Conservation (phyloP, 2,329 filamentous ascomycete species). For the Penicillium olsonii region DNA sequence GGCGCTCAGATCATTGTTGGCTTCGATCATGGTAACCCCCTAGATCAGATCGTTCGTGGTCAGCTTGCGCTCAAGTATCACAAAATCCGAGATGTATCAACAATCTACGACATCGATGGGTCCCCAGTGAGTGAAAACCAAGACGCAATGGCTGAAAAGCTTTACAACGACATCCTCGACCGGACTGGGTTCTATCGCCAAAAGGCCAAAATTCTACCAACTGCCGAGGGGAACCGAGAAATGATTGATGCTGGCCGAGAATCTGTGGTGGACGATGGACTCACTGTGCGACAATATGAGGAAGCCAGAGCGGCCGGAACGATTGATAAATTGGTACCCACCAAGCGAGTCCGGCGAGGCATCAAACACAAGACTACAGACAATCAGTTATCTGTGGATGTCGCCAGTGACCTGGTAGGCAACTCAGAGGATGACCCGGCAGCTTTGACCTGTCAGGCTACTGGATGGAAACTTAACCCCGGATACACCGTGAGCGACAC, state of each 20-base stretch:
- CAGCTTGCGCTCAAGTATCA: conserved; percentile 89
- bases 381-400: conserved; percentile 49
- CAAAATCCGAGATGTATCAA: conserved; percentile 74
- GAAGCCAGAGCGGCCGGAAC: conserved; percentile 65
- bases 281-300: conserved; percentile 73
- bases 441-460: conserved; percentile 71
- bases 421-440: conserved; percentile 70
- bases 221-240: conserved; percentile 78
- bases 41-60: conserved; percentile 86
- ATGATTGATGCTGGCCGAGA: conserved; percentile 83
- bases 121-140: conserved; percentile 71
- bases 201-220: conserved; percentile 67
- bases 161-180: conserved; percentile 94
- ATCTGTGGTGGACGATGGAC: conserved; percentile 66
- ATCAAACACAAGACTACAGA: conserved; percentile 52
- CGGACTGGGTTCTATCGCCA: conserved; percentile 88
- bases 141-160: conserved; percentile 81
- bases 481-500: conserved; percentile 65
- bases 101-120: conserved; percentile 74
- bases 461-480: conserved; percentile 78
- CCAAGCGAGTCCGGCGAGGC: conserved; percentile 46
- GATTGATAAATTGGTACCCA: conserved; percentile 44
- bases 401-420: conserved; percentile 59
- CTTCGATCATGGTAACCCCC: conserved; percentile 90
- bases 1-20: conserved; percentile 98